These are phyloP conservation scores for Rhynchosporium secalis DNA, from an alignment of 2,329 filamentous ascomycete genomes.

Conservation along the genomic window DNA sequence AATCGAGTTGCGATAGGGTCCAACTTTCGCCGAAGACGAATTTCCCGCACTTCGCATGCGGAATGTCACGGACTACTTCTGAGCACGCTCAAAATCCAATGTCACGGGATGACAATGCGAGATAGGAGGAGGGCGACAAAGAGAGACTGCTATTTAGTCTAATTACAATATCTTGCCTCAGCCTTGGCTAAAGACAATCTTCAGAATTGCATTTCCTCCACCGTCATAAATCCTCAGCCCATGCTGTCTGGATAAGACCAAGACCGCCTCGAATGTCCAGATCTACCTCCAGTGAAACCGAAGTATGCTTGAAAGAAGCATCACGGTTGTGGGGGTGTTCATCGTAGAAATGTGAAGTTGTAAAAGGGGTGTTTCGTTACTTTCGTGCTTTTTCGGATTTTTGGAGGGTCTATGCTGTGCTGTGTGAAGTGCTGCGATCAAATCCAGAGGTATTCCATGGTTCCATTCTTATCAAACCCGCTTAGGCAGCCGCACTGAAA, in stretches of 20 bases:
- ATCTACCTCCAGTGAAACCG: constrained; percentile 27
- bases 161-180: constrained; percentile 38
- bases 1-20: no score
- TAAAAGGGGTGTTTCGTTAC: constrained; percentile 32
- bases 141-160: constrained; percentile 41
- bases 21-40: no score
- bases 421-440: constrained; percentile 28
- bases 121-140: constrained; percentile 30
- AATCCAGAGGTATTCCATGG: constrained; percentile 23
- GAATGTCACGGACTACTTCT: not conserved
- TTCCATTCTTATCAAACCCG: constrained; percentile 20
- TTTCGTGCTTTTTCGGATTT: constrained; percentile 35
- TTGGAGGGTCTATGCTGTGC: constrained; percentile 27
- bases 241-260: constrained; percentile 26
- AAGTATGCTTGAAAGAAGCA: constrained; percentile 30
- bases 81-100: not conserved
- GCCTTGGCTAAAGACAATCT: constrained; percentile 31
- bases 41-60: no score
- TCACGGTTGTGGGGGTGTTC: constrained; percentile 29
- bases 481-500: constrained; percentile 57
- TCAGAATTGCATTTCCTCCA: constrained; percentile 33
- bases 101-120: not conserved
- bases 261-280: constrained; percentile 30
- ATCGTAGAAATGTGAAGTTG: constrained; percentile 26
- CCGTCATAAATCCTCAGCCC: constrained; percentile 34